Percentiles rank a stretch among this genome's conserved stretches.
These are phyloP conservation scores for Thamnidium elegans DNA, from an alignment of 192 early-diverging fungal genomes.

Conservation along the genomic window DNA sequence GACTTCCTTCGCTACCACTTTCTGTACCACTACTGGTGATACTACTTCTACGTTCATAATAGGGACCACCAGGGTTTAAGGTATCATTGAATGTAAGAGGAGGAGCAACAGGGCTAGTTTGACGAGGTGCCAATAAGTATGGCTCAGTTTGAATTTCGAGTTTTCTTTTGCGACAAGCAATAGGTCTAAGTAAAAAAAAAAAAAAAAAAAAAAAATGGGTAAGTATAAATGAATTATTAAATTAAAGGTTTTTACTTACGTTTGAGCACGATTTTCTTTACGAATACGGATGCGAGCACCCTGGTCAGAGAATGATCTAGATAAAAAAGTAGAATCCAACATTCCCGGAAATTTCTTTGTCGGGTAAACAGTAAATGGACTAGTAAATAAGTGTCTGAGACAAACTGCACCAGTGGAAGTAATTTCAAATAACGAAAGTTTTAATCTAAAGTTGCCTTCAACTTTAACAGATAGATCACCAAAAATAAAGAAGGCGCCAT, in stretches of 20 bases:
- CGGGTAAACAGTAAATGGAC: conserved; percentile 79
- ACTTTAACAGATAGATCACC: conserved; percentile 87
- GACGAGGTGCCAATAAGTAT: neutral
- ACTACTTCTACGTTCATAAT: conserved; percentile 6
- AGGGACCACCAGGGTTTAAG: neutral
- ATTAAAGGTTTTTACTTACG: conserved; percentile 11
- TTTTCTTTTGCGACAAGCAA: conserved; percentile 12
- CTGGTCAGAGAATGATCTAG: conserved; percentile 88
- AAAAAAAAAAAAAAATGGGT: neutral
- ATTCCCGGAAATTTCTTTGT: conserved; percentile 92
- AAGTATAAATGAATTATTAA: neutral
- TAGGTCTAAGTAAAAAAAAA: neutral
- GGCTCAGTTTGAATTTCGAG: neutral
- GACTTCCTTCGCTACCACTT: neutral
- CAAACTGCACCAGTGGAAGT: conserved; percentile 27
- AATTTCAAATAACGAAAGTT: conserved; percentile 88
- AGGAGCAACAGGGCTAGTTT: neutral
- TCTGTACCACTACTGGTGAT: conserved; percentile 13
- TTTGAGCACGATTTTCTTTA: conserved; percentile 67
- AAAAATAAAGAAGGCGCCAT: conserved; percentile 93
- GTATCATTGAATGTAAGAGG: neutral
- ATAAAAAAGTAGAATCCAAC: conserved; percentile 85
- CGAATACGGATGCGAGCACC: conserved; percentile 89
- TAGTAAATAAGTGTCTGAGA: conserved; percentile 62
- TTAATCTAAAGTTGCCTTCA: conserved; percentile 74